Evolutionary conservation across 2,329 filamentous ascomycete species (phyloP).

Genomic region (Curvularia spicifera): DNA sequence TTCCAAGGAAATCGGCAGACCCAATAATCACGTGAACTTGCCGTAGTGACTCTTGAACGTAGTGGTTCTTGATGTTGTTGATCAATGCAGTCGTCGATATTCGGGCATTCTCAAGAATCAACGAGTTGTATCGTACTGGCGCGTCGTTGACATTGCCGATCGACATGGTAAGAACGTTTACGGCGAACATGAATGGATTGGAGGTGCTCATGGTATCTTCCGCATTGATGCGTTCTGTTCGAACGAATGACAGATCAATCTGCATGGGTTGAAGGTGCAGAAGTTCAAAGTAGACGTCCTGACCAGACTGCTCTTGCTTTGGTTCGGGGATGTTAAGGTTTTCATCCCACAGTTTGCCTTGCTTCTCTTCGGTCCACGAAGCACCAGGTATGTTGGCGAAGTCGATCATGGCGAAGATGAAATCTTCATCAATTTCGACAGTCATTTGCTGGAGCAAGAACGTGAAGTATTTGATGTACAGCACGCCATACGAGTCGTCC

Average conservation of each 20-base stretch:
- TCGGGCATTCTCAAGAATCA: slow-evolving; percentile 93
- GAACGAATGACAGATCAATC: slow-evolving; percentile 93
- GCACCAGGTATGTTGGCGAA: slow-evolving; percentile 93
- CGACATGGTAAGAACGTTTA: slow-evolving; percentile 99
- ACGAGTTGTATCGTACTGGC: slow-evolving; percentile 87
- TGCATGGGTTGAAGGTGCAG: slow-evolving; percentile 98
- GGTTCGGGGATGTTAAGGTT: slow-evolving; percentile 91
- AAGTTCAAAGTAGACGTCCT: slow-evolving; percentile 97
- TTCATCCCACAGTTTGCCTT: slow-evolving; percentile 88
- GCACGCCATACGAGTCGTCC: slow-evolving; percentile 95
- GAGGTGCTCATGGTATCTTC: slow-evolving; percentile 87
- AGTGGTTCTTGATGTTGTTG: slow-evolving; percentile 89
- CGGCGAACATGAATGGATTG: slow-evolving; percentile 97
- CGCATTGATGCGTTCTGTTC: slow-evolving; percentile 93
- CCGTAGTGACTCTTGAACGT: slow-evolving; percentile 93
- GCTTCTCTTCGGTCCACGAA: slow-evolving; percentile 81
- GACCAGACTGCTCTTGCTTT: slow-evolving; percentile 78
- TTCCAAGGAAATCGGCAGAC: slow-evolving; percentile 95
- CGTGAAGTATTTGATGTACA: slow-evolving; percentile 98
- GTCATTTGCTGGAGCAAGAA: slow-evolving; percentile 97
- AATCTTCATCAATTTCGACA: slow-evolving; percentile 95
- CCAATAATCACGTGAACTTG: slow-evolving; percentile 98
- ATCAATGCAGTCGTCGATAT: slow-evolving; percentile 85
- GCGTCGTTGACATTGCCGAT: slow-evolving; percentile 99
- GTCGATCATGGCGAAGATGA: slow-evolving; percentile 93